Base-by-base conservation (phyloP, 768 basidiomycete species). In the Vararia minispora region DNA sequence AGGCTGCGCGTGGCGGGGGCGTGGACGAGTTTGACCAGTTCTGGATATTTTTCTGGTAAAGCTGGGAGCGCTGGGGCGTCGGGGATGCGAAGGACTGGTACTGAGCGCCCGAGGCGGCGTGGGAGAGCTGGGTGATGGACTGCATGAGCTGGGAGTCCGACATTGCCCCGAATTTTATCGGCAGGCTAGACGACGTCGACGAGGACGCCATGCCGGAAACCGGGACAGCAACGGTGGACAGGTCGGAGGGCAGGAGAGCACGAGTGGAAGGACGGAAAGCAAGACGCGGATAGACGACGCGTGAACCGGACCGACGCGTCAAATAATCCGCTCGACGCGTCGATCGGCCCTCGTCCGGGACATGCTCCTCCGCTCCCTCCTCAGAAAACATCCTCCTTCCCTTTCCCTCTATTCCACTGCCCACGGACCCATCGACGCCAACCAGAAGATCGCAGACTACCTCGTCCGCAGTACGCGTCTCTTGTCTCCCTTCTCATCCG, bases 31-130 rank as follows among this genome's bases (percentile, higher is more conserved):
- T 65, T 4, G 79, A 76, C 80, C 80, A 83, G 17, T 72, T 74
- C 23, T 76, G 70, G 12, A 83, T 61, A 47, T 83, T 83, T 66
- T 75, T 79, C 43, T 72, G 63, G 51, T 83, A 83, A 48, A 44
- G 41, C 5, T 34, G 28, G 16, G 43, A 46, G 25, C 46, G 52
- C 47, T 55, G 41, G 37, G 62, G 50, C 39, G 60, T 48, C 10
- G 59, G 35, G 22, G 58, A 44, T 31, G 50, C 43, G 50, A 58
- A 58, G 22, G 57, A 47, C 37, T 60, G 63, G 26, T 60, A 56
- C 33, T 63, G 63, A 30, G 53, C 22, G 7, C 46, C 43, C 10
- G 35, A 60, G 11, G 65, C 64, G 2, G 57, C 63, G 35, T 47
- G 38, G 33, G 62, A 64, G 7, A 67, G 49, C 50, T 79, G 76